Percentiles rank a stretch among this genome's conserved stretches.
These are phyloP conservation scores for Vaccinium corymbosum DNA, from an alignment of 148 eudicot species.

Conservation along the genomic window DNA sequence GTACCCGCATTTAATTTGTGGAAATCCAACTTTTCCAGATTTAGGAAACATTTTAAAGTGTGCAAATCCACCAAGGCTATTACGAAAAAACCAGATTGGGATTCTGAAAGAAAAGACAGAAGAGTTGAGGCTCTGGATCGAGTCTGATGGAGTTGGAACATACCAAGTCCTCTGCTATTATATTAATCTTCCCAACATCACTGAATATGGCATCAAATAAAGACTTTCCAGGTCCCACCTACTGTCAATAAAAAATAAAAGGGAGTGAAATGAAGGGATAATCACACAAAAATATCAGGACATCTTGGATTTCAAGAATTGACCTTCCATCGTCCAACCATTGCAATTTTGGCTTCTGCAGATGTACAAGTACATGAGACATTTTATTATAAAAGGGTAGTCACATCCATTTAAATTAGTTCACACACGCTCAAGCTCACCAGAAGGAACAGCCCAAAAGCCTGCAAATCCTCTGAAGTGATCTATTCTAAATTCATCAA, in stretches of 20 bases:
- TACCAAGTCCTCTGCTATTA: slow-evolving; percentile 97
- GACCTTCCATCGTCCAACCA: slow-evolving; percentile 89
- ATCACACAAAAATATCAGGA: not conserved
- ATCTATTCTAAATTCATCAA: slow-evolving; percentile 95
- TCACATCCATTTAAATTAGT: not conserved
- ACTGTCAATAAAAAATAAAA: slow-evolving; percentile 39
- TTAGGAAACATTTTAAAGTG: not conserved
- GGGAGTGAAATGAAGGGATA: slow-evolving; percentile 9
- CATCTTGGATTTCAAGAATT: slow-evolving; percentile 22
- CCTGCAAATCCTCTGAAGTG: slow-evolving; percentile 99
- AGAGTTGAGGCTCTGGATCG: not conserved
- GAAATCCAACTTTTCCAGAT: not conserved
- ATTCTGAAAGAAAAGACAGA: not conserved
- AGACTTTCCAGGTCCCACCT: slow-evolving; percentile 95
- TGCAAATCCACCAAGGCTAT: not conserved
- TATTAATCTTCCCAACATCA: slow-evolving; percentile 71
- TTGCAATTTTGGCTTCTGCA: slow-evolving; percentile 85
- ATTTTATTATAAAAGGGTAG: not conserved
- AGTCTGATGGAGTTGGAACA: slow-evolving; percentile 14
- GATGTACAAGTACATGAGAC: slow-evolving; percentile 6
- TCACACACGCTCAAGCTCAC: slow-evolving; percentile 46
- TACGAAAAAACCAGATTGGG: not conserved
- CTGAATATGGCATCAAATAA: slow-evolving; percentile 75
- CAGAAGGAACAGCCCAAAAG: slow-evolving; percentile 97
- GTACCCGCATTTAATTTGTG: not conserved